phyloP scores from a whole-genome alignment of 139 green algal genomes.

The Volvox africanus region DNA sequence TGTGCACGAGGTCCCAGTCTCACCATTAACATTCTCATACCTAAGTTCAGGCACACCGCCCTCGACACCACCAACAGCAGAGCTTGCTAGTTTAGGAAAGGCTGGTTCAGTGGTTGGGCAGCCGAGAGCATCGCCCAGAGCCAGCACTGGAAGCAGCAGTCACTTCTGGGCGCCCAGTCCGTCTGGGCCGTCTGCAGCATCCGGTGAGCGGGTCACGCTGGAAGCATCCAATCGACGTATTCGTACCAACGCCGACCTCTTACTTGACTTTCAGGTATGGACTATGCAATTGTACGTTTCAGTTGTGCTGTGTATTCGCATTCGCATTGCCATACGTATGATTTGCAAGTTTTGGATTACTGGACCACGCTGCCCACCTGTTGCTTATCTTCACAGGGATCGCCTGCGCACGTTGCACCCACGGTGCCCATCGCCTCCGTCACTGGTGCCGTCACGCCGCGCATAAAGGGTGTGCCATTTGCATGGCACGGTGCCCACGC shows the following conservation, averaged over 20 bases:
- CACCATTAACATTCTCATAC: slow-evolving; percentile 25
- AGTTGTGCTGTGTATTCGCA: no score
- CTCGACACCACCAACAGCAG: slow-evolving; percentile 14
- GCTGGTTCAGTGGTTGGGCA: neutral
- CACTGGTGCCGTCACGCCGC: neutral
- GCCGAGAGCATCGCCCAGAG: neutral
- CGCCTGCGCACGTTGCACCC: neutral
- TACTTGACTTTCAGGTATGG: slow-evolving; percentile 41
- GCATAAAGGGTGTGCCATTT: neutral
- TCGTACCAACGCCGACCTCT: slow-evolving; percentile 27
- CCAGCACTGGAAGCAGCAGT: neutral
- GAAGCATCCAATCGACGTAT: slow-evolving; percentile 30
- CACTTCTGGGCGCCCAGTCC: slow-evolving; percentile 41
- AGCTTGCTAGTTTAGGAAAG: slow-evolving; percentile 19
- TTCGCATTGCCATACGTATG: neutral
- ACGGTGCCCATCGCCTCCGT: neutral
- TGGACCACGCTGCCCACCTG: neutral
- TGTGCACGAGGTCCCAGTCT: neutral
- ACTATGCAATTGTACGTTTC: neutral
- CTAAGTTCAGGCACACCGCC: neutral
- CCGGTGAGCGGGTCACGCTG: slow-evolving; percentile 15
- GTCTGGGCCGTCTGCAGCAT: neutral
- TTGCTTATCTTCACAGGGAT: neutral
- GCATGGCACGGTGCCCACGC: neutral
- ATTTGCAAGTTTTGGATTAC: neutral